Percentiles rank a stretch among this genome's conserved stretches.
Conservation (phyloP, 179 eudicot species). For the Actinidia arguta region DNA sequence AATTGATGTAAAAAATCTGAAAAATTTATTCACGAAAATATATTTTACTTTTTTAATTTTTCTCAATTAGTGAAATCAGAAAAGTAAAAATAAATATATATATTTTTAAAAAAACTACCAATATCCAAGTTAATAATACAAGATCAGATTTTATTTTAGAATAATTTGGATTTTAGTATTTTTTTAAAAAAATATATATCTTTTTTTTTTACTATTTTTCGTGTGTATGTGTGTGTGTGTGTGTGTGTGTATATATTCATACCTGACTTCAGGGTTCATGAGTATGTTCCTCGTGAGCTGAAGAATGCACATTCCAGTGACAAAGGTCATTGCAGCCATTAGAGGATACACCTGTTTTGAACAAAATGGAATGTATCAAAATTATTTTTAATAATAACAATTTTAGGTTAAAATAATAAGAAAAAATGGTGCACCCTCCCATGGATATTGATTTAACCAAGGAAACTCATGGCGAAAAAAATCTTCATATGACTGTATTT, state of each 20-base stretch:
- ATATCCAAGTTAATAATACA: too few species aligned
- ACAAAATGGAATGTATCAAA: neutral
- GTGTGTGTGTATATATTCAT: neutral
- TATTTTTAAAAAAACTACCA: too few species aligned
- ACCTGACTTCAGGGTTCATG: constrained; percentile 90
- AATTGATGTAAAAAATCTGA: too few species aligned
- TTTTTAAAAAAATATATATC: too few species aligned
- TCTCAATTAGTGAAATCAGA: too few species aligned
- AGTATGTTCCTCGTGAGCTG: constrained; percentile 78
- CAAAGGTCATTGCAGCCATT: constrained; percentile 89
- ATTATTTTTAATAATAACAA: neutral
- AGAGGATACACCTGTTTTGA: constrained; percentile 77
- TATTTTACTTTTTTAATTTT: too few species aligned
- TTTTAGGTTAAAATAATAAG: neutral
- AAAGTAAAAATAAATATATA: too few species aligned
- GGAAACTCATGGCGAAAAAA: neutral
- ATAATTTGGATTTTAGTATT: too few species aligned
- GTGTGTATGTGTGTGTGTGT: too few species aligned
- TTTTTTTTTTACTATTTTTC: too few species aligned
- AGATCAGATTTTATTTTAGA: too few species aligned
- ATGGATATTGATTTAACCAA: neutral
- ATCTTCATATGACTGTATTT: neutral
- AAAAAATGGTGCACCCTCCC: neutral
- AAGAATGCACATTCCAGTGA: constrained; percentile 72
- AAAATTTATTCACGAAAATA: too few species aligned